Percentiles rank a stretch among this genome's conserved stretches.
phyloP scores from a whole-genome alignment of 306 rosid species.

The Abrus pulchellus region DNA sequence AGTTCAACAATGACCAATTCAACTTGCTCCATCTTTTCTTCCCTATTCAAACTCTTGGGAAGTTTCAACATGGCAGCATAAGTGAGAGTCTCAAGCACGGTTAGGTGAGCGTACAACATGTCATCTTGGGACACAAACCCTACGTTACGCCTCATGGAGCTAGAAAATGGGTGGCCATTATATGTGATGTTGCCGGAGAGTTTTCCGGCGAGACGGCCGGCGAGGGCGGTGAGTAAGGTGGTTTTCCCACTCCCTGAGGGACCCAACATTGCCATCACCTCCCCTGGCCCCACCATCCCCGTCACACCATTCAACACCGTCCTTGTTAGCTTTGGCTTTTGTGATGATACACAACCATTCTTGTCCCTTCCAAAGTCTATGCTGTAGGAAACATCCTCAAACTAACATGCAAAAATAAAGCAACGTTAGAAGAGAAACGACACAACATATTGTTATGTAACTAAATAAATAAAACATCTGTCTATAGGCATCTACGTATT shows the following conservation, averaged over 20 bases:
- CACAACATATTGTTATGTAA: not conserved
- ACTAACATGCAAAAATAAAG: conserved; percentile 52
- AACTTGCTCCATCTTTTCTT: conserved; percentile 67
- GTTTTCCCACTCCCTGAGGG: conserved; percentile 89
- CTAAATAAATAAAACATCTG: not conserved
- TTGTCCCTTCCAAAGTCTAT: conserved; percentile 42
- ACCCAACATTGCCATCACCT: conserved; percentile 80
- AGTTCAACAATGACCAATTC: conserved; percentile 61
- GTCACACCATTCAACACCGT: conserved; percentile 62
- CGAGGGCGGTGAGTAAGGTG: conserved; percentile 70
- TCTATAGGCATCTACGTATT: too few species aligned
- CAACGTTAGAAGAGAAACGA: not conserved
- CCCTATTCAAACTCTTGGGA: conserved; percentile 56
- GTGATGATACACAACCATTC: conserved; percentile 47
- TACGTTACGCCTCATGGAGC: conserved; percentile 62
- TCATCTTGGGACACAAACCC: conserved; percentile 84
- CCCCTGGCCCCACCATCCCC: conserved; percentile 70
- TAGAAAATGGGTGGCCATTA: conserved; percentile 63
- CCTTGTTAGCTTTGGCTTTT: conserved; percentile 47
- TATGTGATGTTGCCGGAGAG: conserved; percentile 64
- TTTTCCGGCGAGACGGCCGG: conserved; percentile 63
- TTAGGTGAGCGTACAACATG: conserved; percentile 72
- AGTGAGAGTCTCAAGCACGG: conserved; percentile 67
- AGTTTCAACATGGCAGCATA: conserved; percentile 70
- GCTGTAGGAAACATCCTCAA: conserved; percentile 66